Base-by-base conservation (phyloP, 2,329 filamentous ascomycete species). In the Colletotrichum graminicola region DNA sequence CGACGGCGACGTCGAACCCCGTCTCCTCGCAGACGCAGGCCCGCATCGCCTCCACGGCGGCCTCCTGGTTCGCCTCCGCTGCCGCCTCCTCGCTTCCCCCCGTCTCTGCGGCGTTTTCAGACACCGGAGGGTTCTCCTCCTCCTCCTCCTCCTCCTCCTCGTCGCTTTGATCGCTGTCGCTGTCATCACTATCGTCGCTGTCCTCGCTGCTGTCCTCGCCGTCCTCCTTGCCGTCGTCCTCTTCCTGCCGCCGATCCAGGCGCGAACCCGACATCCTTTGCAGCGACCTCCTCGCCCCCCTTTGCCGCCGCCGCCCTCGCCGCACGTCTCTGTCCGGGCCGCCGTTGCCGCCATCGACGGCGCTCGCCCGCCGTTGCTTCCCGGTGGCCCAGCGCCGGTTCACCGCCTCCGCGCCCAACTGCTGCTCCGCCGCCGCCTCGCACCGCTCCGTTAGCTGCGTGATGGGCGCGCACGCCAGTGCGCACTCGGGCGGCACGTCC, bases 401-500 rank as follows among this genome's bases (percentile, higher is more conserved):
- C 21, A 51, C 12, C 21, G 56, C 12, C 43, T 36, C 65, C 16
- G 59, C 34, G 14, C 65, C 69, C 18, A 68, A 57, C 1, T 39
- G 41, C 18, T 45, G 51, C 65, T 57, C 18, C 43, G 59, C 65
- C 21, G 59, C 43, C 32, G 55, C 55, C 45, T 72, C 69, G 54
- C 69, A 72, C 29, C 59, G 59, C 14, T 18, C 55, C 54, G 69
- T 72, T 16, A 72, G 60, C 66, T 64, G 54, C 23, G 60, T 60
- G 18, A 72, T 55, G 8, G 69, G 66, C 21, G 59, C 45, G 29
- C 69, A 72, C 14, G 29, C n/a, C 21, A 29, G 7, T 5, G 29
- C 65, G 43, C 69, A 72, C 29, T 64, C 65, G 26, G 69, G 45
- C 26, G 69, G 69, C 16, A 72, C 69, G 36, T 72, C 69, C n/a